phyloP scores from a whole-genome alignment of 257 asterid species.

The Ocimum tenuiflorum region DNA sequence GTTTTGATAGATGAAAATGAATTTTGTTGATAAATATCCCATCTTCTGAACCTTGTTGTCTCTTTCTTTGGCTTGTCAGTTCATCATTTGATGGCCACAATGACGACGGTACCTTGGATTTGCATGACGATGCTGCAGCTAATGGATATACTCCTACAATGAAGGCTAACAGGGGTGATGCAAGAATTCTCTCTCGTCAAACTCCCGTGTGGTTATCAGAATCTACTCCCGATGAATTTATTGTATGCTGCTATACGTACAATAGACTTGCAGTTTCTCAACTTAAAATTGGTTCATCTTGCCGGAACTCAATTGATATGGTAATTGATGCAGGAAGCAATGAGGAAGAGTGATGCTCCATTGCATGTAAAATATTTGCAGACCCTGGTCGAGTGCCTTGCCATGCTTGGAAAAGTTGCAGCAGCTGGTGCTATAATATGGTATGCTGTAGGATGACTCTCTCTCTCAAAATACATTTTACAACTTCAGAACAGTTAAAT shows the following conservation, averaged over 20 bases:
- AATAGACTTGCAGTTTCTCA: conserved; percentile 21
- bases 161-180: conserved; percentile 58
- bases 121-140: conserved; percentile 46
- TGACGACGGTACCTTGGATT: conserved; percentile 56
- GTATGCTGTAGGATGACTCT: conserved; percentile 37
- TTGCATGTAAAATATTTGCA: conserved; percentile 88
- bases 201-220: conserved; percentile 84
- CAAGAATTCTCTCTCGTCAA: conserved; percentile 49
- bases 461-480: conserved; percentile 9
- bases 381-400: conserved; percentile 92
- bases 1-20: background rate
- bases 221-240: conserved; percentile 94
- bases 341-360: conserved; percentile 82
- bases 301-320: conserved; percentile 22
- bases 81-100: conserved; percentile 69
- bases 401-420: conserved; percentile 98
- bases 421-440: conserved; percentile 97
- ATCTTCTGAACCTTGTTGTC: conserved; percentile 7
- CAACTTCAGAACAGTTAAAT: conserved; percentile 14
- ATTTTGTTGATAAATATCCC: background rate
- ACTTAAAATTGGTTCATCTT: conserved; percentile 17
- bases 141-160: conserved; percentile 43
- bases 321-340: conserved; percentile 67
- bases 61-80: conserved; percentile 37
- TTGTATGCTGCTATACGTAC: conserved; percentile 55